Evolutionary conservation across 78 protist genomes (phyloP).

Genomic region (Isochrysis galbana): DNA sequence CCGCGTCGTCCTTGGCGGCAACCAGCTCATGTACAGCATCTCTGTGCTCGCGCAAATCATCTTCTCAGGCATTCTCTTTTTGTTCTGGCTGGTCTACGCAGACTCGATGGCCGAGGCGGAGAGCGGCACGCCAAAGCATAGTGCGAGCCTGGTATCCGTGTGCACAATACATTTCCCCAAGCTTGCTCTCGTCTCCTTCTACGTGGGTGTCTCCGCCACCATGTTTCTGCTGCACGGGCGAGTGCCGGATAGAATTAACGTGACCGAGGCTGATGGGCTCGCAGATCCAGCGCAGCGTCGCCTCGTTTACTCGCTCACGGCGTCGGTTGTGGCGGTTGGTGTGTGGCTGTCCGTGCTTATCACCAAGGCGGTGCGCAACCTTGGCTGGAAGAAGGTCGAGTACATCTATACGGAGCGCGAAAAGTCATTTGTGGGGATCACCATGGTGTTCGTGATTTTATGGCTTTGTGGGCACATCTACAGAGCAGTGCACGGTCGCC

Average conservation of each 20-base stretch:
- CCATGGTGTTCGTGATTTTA: neutral
- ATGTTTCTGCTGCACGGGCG: constrained; percentile 4
- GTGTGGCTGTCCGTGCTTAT: neutral
- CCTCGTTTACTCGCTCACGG: neutral
- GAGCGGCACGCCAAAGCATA: no score
- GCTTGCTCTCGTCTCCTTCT: neutral
- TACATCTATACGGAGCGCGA: constrained; percentile 14
- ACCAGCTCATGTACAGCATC: no score
- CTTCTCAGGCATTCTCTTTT: no score
- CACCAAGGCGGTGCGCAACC: neutral
- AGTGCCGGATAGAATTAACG: neutral
- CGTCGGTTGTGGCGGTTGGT: neutral
- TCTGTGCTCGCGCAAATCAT: no score
- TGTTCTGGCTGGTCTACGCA: no score
- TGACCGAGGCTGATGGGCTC: neutral
- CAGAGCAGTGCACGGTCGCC: constrained; percentile 6
- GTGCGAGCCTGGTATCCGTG: no score
- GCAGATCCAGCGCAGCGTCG: neutral
- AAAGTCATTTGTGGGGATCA: constrained; percentile 8
- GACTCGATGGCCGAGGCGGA: no score
- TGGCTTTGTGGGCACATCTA: neutral
- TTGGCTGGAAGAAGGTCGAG: constrained; percentile 24
- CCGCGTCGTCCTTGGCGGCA: no score
- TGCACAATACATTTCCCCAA: neutral
- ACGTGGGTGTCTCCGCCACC: neutral